Conservation (phyloP, 331 rosid genomes). For the Acacia concinna region DNA sequence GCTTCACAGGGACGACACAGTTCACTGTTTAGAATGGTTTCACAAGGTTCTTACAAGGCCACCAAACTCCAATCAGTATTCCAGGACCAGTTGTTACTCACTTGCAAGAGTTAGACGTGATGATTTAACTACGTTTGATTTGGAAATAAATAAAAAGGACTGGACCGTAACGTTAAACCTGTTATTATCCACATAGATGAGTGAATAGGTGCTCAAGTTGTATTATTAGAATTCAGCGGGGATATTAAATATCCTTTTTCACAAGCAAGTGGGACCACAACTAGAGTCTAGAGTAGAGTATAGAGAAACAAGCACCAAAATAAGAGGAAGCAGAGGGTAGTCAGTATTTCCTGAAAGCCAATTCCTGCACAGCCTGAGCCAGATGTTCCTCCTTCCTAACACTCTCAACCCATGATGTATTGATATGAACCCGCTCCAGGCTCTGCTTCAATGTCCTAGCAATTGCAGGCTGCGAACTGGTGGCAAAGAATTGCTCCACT, state of each 20-base stretch:
- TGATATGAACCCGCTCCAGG: slow-evolving; percentile 71
- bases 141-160: not conserved
- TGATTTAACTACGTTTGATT: too few species aligned
- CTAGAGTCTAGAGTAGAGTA: slow-evolving; percentile 3
- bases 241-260: not conserved
- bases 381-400: slow-evolving; percentile 56
- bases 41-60: not conserved
- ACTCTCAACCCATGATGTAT: slow-evolving; percentile 74
- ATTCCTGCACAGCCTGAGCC: slow-evolving; percentile 47
- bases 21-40: not conserved
- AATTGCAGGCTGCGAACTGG: slow-evolving; percentile 44
- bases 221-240: not conserved
- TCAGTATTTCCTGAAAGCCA: slow-evolving; percentile 49
- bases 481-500: slow-evolving; percentile 75
- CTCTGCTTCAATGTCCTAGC: slow-evolving; percentile 93
- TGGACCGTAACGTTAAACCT: not conserved
- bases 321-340: slow-evolving; percentile 22
- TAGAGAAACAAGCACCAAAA: not conserved
- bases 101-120: not conserved
- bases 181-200: not conserved
- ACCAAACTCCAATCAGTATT: too few species aligned
- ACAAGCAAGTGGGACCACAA: not conserved
- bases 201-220: not conserved
- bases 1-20: not conserved
- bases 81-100: not conserved